Base-by-base conservation (phyloP, 495 filamentous ascomycete genomes). In the Amphirosellinia nigrospora region DNA sequence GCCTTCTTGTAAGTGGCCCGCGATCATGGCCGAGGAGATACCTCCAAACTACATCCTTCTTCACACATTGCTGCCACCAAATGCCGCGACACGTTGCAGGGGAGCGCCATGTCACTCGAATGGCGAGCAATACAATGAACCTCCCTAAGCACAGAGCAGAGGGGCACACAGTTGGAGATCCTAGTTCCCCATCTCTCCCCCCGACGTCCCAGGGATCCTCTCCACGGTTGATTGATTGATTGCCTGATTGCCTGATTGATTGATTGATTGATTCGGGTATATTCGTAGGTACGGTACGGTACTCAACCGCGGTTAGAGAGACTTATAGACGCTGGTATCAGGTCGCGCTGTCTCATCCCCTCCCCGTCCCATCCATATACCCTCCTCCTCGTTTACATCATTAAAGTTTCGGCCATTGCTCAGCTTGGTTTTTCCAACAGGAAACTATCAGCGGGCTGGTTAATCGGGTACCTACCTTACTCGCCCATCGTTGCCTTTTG, bases 391-490 rank as follows among this genome's bases (percentile, higher is more conserved):
- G 48, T 46, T 32, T 32, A n/a, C 68, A 48, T 36, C 48, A 64
- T 64, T 70, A 70, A 56, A 50, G 50, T 70, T 62, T 70, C 26
- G 46, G 50, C 68, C 48, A 23, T 46, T 60, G 60, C 43, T 60
- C 39, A 48, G 34, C 45, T 41, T 34, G 50, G 43, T 64, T 64
- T 26, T 56, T 58, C 32, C 16, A 28, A 39, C 59, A 39, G 46
- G 26, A 69, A 56, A 48, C 48, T 34, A 38, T 21, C 36, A 67
- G 52, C 23, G 21, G 50, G 34, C 64, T 28, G 50, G 34, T 52
- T 28, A 32, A 36, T 38, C 36, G 8, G 36, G 26, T 38, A 23
- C 36, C 36, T 32, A 56, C 28, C 50, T 56, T 63, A 30, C 23
- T 50, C 39, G 28, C 16, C 30, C 61, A 52, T 48, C 45, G 11